These are phyloP conservation scores for Flaveria trinervia DNA, from an alignment of 129 eudicot genomes.

Conservation along the genomic window DNA sequence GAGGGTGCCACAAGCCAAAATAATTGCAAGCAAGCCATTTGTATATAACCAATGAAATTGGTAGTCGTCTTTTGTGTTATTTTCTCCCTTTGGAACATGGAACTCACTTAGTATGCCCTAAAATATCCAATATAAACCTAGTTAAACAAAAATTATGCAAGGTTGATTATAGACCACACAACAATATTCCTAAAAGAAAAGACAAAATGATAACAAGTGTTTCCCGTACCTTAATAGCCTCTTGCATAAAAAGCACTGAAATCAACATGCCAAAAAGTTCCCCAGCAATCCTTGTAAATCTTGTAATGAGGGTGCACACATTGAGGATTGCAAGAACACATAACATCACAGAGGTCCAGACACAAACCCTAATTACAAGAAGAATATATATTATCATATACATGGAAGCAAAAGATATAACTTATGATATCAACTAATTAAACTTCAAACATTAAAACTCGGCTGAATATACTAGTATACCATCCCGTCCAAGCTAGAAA, in stretches of 20 bases:
- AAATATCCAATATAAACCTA: slow-evolving; percentile 28
- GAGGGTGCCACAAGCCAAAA: slow-evolving; percentile 66
- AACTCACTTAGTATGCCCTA: slow-evolving; percentile 86
- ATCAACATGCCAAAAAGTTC: slow-evolving; percentile 96
- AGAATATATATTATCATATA: not conserved
- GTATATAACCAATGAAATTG: slow-evolving; percentile 68
- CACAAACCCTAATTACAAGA: slow-evolving; percentile 69
- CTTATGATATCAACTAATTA: not conserved
- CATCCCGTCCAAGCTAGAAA: slow-evolving; percentile 93
- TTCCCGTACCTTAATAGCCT: slow-evolving; percentile 69
- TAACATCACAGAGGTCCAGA: slow-evolving; percentile 78
- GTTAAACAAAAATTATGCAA: slow-evolving; percentile 6
- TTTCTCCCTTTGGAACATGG: slow-evolving; percentile 55
- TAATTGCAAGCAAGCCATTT: slow-evolving; percentile 65
- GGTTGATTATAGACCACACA: not conserved
- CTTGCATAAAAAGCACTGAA: slow-evolving; percentile 84
- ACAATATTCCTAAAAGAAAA: not conserved
- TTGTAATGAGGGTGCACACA: slow-evolving; percentile 69
- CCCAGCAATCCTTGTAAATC: slow-evolving; percentile 91
- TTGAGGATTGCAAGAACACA: slow-evolving; percentile 79
- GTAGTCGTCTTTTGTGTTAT: slow-evolving; percentile 42
- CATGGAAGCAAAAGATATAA: not conserved
- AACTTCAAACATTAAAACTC: slow-evolving; percentile 8
- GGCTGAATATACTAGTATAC: slow-evolving; percentile 28
- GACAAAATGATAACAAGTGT: slow-evolving; percentile 11